phyloP scores from a whole-genome alignment of 2,329 filamentous ascomycete genomes.

The Colletotrichum costaricense region DNA sequence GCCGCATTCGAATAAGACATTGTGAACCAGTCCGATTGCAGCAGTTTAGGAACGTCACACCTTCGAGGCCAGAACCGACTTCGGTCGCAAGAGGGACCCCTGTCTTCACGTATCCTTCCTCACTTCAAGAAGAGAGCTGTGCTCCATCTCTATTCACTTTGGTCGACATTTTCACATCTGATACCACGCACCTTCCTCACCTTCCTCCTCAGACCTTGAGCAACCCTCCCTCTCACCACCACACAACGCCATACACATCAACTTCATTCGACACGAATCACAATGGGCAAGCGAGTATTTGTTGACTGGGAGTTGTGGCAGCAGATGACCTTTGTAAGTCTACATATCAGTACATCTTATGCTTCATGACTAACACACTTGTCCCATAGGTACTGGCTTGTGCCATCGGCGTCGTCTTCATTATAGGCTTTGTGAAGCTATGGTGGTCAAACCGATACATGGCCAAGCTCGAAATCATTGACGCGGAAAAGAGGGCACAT shows the following conservation, averaged over 20 bases:
- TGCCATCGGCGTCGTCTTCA: slow-evolving; percentile 77
- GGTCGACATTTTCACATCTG: not conserved
- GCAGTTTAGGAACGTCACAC: slow-evolving; percentile 5
- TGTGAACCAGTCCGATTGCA: slow-evolving; percentile 1
- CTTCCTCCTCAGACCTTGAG: not conserved
- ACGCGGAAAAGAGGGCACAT: slow-evolving; percentile 72
- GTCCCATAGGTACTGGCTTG: slow-evolving; percentile 74
- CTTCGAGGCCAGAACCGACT: not conserved
- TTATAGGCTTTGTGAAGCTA: slow-evolving; percentile 75
- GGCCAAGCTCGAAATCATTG: slow-evolving; percentile 70
- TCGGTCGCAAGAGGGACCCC: not conserved
- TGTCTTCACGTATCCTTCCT: not conserved
- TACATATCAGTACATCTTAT: slow-evolving; percentile 6
- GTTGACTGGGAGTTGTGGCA: slow-evolving; percentile 83
- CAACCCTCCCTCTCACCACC: not conserved
- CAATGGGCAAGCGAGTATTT: slow-evolving; percentile 66
- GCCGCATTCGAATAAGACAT: slow-evolving; percentile 27
- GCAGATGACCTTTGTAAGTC: slow-evolving; percentile 87
- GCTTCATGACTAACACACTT: too few species aligned
- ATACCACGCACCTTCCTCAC: not conserved
- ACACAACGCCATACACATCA: not conserved
- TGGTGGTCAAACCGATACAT: slow-evolving; percentile 68
- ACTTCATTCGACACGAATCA: not conserved
- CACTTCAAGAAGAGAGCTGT: slow-evolving; percentile 19
- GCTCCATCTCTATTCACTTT: slow-evolving; percentile 4